These are phyloP conservation scores for Daldinia concentrica DNA, from an alignment of 495 filamentous ascomycete species.

Conservation along the genomic window DNA sequence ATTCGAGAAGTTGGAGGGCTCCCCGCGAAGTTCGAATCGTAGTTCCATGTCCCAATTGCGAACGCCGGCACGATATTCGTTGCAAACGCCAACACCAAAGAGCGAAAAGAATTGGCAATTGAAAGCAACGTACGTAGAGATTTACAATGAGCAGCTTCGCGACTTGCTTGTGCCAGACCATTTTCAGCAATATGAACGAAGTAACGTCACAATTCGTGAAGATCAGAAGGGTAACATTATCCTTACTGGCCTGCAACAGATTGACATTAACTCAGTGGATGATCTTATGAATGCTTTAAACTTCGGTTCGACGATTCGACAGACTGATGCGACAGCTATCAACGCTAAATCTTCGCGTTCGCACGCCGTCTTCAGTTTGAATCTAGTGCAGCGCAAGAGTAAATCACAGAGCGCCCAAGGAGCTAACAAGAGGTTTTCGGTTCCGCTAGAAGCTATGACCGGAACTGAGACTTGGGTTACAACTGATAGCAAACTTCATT, in stretches of 20 bases:
- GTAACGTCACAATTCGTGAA: conserved; percentile 84
- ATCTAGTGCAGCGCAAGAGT: conserved; percentile 86
- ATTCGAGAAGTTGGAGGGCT: conserved; percentile 84
- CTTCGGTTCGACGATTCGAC: conserved; percentile 91
- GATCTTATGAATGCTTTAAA: conserved; percentile 89
- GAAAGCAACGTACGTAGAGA: conserved; percentile 98
- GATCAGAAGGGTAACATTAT: conserved; percentile 96
- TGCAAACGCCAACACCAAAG: conserved; percentile 61
- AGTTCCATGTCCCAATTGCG: conserved; percentile 80
- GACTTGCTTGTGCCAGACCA: conserved; percentile 88
- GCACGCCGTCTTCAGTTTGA: conserved; percentile 96
- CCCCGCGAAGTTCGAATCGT: conserved; percentile 61
- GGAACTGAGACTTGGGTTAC: conserved; percentile 75
- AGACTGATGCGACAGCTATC: conserved; percentile 98
- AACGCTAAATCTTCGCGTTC: conserved; percentile 99
- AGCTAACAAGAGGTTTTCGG: conserved; percentile 86
- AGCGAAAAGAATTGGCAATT: conserved; percentile 89
- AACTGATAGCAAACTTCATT: conserved; percentile 97
- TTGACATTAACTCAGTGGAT: conserved; percentile 90
- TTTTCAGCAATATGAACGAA: conserved; percentile 72
- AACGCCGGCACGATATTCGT: conserved; percentile 84
- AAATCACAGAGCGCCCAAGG: conserved; percentile 62
- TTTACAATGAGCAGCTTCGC: conserved; percentile 95
- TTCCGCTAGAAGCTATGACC: conserved; percentile 83
- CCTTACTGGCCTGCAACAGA: conserved; percentile 85